Conservation (phyloP, 768 basidiomycete species). For the Termitomyces titanicus region DNA sequence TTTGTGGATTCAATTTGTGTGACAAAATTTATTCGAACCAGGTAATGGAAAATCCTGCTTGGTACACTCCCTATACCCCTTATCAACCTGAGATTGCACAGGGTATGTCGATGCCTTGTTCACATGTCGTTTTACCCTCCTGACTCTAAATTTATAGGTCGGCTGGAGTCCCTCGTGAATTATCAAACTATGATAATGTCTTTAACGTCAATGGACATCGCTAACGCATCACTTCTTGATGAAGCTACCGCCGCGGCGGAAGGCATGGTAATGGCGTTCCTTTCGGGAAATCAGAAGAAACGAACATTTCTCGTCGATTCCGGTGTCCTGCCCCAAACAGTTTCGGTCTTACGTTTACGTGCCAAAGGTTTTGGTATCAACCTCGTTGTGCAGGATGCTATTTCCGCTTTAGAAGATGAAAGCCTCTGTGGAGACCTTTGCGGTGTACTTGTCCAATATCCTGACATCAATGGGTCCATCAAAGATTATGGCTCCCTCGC, state of each 20-base stretch:
- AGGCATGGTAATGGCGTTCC: constrained; percentile 94
- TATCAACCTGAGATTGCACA: constrained; percentile 99
- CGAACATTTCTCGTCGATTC: constrained; percentile 82
- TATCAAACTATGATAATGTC: constrained; percentile 97
- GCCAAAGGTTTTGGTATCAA: constrained; percentile 93
- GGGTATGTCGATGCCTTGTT: constrained; percentile 44
- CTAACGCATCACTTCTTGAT: constrained; percentile 93
- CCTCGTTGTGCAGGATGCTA: constrained; percentile 64
- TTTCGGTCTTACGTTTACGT: constrained; percentile 85
- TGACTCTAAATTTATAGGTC: constrained; percentile 48
- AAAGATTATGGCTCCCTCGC: constrained; percentile 69
- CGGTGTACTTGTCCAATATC: constrained; percentile 92
- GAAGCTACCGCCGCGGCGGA: constrained; percentile 95
- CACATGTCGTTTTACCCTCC: not conserved
- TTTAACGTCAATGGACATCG: constrained; percentile 90
- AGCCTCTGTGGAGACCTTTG: constrained; percentile 61
- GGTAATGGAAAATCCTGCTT: constrained; percentile 94
- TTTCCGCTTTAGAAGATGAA: constrained; percentile 47
- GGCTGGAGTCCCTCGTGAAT: constrained; percentile 94
- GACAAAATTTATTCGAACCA: constrained; percentile 21
- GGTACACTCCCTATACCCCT: constrained; percentile 97
- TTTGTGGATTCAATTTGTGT: not conserved
- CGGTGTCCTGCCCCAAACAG: constrained; percentile 83
- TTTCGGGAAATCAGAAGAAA: constrained; percentile 64
- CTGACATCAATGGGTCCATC: constrained; percentile 83